phyloP scores from a whole-genome alignment of 148 eudicot genomes.

The Limonium bicolor region DNA sequence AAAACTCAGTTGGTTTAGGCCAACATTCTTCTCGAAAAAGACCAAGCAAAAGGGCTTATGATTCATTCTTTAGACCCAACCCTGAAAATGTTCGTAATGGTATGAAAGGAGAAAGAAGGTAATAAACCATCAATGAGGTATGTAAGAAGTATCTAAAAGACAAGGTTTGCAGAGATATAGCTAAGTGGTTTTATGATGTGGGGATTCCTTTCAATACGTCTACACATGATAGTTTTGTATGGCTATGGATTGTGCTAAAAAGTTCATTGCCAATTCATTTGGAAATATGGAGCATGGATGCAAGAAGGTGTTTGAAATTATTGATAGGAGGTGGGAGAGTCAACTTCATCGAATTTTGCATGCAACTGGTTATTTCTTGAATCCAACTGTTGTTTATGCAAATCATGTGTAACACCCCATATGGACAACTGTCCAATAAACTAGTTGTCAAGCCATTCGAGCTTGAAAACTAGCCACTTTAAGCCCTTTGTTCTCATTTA shows the following conservation, averaged over 20 bases:
- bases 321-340: constrained; percentile 9
- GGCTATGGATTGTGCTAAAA: constrained; percentile 3
- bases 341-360: constrained; percentile 7
- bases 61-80: no score
- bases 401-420: no score
- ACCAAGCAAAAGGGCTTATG: no score
- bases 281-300: not conserved
- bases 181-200: constrained; percentile 6
- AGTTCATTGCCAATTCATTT: constrained; percentile 4
- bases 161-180: not conserved
- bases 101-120: no score
- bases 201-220: constrained; percentile 3
- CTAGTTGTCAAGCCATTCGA: no score
- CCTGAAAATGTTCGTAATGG: no score
- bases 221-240: not conserved
- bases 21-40: no score
- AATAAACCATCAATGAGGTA: constrained; percentile 3
- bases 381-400: not conserved
- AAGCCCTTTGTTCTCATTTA: no score
- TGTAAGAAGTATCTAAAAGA: constrained; percentile 2
- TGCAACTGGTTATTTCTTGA: not conserved
- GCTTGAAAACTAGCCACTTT: no score
- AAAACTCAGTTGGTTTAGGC: no score
- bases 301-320: not conserved
- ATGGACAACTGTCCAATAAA: no score